phyloP scores from a whole-genome alignment of 2,329 filamentous ascomycete species.

The Penicillium fuscoglaucum region DNA sequence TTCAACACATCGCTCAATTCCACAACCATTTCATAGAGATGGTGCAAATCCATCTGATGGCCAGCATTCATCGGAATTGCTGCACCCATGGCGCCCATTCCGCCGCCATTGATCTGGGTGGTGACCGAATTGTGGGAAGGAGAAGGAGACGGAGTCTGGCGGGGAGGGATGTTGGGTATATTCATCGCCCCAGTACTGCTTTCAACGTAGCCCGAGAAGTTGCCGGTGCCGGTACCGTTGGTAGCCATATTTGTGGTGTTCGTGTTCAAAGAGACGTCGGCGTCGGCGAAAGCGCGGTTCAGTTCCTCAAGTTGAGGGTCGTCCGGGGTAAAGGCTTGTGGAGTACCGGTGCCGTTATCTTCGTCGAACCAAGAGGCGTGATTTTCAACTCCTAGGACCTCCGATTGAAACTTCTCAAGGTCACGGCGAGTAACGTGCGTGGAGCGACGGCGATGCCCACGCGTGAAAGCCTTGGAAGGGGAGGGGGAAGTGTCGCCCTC shows the following conservation, averaged over 20 bases:
- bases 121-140: constrained; percentile 28
- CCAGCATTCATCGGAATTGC: constrained; percentile 49
- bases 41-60: constrained; percentile 54
- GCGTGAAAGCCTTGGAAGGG: constrained; percentile 37
- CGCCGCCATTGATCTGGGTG: constrained; percentile 37
- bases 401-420: constrained; percentile 41
- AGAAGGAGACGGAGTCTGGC: constrained; percentile 38
- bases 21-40: constrained; percentile 52
- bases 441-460: constrained; percentile 45
- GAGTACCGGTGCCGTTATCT: constrained; percentile 27
- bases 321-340: constrained; percentile 23
- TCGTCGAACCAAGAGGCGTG: constrained; percentile 34
- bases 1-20: constrained; percentile 52
- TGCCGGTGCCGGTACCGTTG: constrained; percentile 29
- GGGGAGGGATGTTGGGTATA: constrained; percentile 32
- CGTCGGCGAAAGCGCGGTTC: constrained; percentile 38
- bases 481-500: constrained; percentile 31
- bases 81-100: constrained; percentile 41
- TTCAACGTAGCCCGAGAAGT: constrained; percentile 38
- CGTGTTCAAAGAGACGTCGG: constrained; percentile 40
- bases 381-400: constrained; percentile 36
- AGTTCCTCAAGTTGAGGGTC: constrained; percentile 37
- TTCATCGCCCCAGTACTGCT: constrained; percentile 33
- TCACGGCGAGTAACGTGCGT: constrained; percentile 43
- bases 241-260: constrained; percentile 28